phyloP scores from a whole-genome alignment of 1,139 yeast genomes.

The Scheffersomyces segobiensis region DNA sequence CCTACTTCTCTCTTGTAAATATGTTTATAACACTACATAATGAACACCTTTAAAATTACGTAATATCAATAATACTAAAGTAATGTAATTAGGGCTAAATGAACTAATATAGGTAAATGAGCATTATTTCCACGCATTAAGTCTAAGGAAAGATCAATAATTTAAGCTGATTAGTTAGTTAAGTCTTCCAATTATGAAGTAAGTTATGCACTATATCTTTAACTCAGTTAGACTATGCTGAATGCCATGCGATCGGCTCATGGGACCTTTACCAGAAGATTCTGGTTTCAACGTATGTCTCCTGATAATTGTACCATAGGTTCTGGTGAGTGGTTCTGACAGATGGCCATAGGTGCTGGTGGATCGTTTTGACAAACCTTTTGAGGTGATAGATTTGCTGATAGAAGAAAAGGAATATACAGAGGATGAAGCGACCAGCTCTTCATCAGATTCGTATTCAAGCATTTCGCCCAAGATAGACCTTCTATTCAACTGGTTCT shows the following conservation, averaged over 20 bases:
- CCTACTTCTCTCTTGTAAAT: not conserved
- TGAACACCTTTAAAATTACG: not conserved
- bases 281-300: constrained; percentile 1
- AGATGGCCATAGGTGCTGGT: not conserved
- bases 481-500: constrained; percentile 32
- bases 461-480: constrained; percentile 50
- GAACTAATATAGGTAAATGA: no score
- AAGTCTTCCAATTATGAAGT: not conserved
- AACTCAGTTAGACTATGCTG: constrained; percentile 10
- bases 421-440: constrained; percentile 12
- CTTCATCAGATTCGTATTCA: constrained; percentile 42
- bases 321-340: constrained; percentile 2
- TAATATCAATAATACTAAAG: no score
- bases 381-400: not conserved
- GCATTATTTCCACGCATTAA: no score
- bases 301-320: constrained; percentile 20
- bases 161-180: no score
- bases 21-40: not conserved
- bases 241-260: constrained; percentile 21
- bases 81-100: no score
- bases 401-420: not conserved
- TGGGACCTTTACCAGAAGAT: constrained; percentile 11
- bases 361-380: not conserved
- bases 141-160: no score
- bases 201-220: not conserved